phyloP scores from a whole-genome alignment of 805 yeast species.

The Candida methanosorbosa region DNA sequence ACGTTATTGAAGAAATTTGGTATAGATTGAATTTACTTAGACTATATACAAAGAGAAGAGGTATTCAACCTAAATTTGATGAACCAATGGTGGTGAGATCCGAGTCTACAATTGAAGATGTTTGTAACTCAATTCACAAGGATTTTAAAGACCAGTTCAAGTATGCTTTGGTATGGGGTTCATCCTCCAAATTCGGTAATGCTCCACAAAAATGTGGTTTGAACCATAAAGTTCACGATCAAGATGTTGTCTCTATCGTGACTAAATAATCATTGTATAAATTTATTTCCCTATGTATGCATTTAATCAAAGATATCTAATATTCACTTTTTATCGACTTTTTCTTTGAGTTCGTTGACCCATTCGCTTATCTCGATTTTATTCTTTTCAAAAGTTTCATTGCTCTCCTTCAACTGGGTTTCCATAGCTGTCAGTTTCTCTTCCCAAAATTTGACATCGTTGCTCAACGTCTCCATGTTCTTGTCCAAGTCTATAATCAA shows the following conservation, averaged over 20 bases:
- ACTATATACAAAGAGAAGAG: conserved; percentile 83
- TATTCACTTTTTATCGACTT: conserved; percentile 1
- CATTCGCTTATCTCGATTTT: conserved; percentile 7
- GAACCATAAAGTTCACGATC: conserved; percentile 75
- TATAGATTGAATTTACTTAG: conserved; percentile 71
- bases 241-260: conserved; percentile 88
- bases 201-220: conserved; percentile 96
- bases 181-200: conserved; percentile 71
- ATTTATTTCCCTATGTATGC: background rate
- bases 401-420: conserved; percentile 3
- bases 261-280: conserved; percentile 54
- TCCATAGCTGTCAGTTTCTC: conserved; percentile 13
- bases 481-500: conserved; percentile 8
- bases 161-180: conserved; percentile 95
- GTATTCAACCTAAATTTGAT: conserved; percentile 66
- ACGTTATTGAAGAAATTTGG: conserved; percentile 91
- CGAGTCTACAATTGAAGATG: conserved; percentile 71
- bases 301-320: background rate
- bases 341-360: conserved; percentile 6
- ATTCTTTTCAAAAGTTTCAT: conserved; percentile 5
- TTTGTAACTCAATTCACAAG: conserved; percentile 87
- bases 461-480: conserved; percentile 11
- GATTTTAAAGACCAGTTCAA: conserved; percentile 89
- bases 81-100: conserved; percentile 90
- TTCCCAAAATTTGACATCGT: conserved; percentile 12